These are phyloP conservation scores for Nicotiana sylvestris DNA, from an alignment of 257 asterid species.

Conservation along the genomic window DNA sequence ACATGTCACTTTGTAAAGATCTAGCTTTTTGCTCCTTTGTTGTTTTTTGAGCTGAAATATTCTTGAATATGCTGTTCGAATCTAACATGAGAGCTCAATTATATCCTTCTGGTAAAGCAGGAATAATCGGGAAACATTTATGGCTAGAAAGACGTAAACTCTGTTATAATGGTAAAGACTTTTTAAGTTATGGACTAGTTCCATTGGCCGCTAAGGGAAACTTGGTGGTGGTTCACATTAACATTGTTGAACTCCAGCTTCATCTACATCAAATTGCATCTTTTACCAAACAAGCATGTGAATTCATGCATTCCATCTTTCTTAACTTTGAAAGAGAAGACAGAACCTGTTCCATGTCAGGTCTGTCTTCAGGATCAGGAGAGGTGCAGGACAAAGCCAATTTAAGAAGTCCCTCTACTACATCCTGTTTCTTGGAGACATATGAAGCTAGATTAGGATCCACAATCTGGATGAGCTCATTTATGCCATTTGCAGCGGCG, in stretches of 20 bases:
- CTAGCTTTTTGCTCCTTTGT: neutral
- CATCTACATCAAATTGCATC: neutral
- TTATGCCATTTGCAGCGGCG: conserved; percentile 39
- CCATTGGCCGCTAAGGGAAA: neutral
- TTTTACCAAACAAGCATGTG: neutral
- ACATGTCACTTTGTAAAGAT: neutral
- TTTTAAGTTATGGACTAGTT: neutral
- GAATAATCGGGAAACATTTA: neutral
- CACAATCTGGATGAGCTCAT: conserved; percentile 31
- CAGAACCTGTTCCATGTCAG: conserved; percentile 63
- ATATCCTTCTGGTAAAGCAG: neutral
- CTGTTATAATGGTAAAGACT: neutral
- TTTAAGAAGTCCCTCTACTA: conserved; percentile 47
- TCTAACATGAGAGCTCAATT: neutral
- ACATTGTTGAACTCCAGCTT: neutral
- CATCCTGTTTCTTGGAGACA: conserved; percentile 36
- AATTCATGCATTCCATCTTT: conserved; percentile 18
- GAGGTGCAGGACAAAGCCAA: conserved; percentile 65
- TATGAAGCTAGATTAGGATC: conserved; percentile 48
- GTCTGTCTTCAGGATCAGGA: conserved; percentile 55
- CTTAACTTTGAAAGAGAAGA: conserved; percentile 49
- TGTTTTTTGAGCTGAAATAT: neutral
- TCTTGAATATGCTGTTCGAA: neutral
- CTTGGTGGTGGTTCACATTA: neutral
- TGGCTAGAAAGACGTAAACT: neutral